These are phyloP conservation scores for Komagataea norvegica DNA, from an alignment of 1,139 yeast genomes.

Conservation along the genomic window DNA sequence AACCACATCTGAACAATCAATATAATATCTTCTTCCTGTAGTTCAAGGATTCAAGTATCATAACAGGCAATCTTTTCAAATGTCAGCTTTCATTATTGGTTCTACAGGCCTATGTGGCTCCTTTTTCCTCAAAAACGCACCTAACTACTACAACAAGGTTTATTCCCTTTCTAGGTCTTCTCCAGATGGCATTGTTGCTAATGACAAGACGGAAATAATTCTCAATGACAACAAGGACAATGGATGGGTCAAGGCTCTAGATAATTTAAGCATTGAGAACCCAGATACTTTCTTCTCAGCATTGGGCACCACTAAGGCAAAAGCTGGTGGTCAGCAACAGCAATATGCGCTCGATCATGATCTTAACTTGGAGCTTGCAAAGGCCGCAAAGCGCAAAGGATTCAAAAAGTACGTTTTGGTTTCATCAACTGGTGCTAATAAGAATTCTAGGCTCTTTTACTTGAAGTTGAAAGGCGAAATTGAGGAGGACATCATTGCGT, in stretches of 20 bases:
- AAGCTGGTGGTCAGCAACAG: constrained; percentile 63
- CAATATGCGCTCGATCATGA: constrained; percentile 70
- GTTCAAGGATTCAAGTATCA: no score
- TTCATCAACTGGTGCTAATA: constrained; percentile 55
- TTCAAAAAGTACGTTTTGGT: constrained; percentile 60
- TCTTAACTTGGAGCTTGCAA: constrained; percentile 57
- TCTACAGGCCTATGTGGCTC: constrained; percentile 61
- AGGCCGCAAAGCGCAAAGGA: constrained; percentile 65
- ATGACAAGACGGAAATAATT: constrained; percentile 1
- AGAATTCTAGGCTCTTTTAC: constrained; percentile 52
- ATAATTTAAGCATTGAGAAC: constrained; percentile 10
- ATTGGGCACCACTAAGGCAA: constrained; percentile 70
- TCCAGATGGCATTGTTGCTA: constrained; percentile 12
- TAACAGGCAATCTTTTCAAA: constrained; percentile 1
- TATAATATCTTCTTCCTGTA: no score
- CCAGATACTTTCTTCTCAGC: constrained; percentile 46
- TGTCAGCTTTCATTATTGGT: constrained; percentile 40
- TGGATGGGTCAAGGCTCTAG: constrained; percentile 6
- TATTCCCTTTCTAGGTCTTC: constrained; percentile 30
- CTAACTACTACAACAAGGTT: constrained; percentile 33
- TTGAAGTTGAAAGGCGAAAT: constrained; percentile 57
- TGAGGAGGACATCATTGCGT: constrained; percentile 52
- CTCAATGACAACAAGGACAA: constrained; percentile 13
- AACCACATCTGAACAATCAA: no score
- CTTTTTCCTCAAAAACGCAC: constrained; percentile 37